These are phyloP conservation scores for Colletotrichum sp. DNA, from an alignment of 2,329 filamentous ascomycete species.

Conservation along the genomic window DNA sequence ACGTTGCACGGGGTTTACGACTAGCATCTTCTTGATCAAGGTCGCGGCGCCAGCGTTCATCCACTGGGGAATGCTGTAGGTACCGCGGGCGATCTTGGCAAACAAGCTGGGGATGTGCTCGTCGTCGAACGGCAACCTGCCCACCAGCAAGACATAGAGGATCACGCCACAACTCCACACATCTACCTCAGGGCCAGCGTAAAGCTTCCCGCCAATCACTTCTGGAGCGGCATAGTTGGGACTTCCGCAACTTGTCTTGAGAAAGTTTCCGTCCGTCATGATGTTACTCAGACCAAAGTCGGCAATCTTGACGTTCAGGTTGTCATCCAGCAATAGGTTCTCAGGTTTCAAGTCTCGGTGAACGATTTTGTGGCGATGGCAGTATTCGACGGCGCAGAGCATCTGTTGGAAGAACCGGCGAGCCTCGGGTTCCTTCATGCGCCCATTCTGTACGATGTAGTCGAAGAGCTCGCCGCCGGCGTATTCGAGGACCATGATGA, in stretches of 20 bases:
- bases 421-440: slow-evolving; percentile 90
- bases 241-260: slow-evolving; percentile 97
- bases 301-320: slow-evolving; percentile 98
- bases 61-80: slow-evolving; percentile 91
- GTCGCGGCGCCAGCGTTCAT: slow-evolving; percentile 83
- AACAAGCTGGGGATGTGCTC: slow-evolving; percentile 98
- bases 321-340: slow-evolving; percentile 92
- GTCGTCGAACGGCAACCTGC: slow-evolving; percentile 92
- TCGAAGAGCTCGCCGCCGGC: slow-evolving; percentile 97
- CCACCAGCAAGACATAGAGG: slow-evolving; percentile 81
- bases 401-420: slow-evolving; percentile 99
- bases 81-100: slow-evolving; percentile 95
- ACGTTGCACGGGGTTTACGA: slow-evolving; percentile 92
- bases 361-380: slow-evolving; percentile 97
- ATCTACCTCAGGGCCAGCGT: slow-evolving; percentile 96
- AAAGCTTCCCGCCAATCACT: slow-evolving; percentile 96
- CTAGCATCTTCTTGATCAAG: slow-evolving; percentile 91
- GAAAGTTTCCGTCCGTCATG: slow-evolving; percentile 99
- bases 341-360: slow-evolving; percentile 97
- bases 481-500: slow-evolving; percentile 99
- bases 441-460: slow-evolving; percentile 94
- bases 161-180: slow-evolving; percentile 98
- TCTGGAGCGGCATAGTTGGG: slow-evolving; percentile 98
- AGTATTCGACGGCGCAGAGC: slow-evolving; percentile 98
- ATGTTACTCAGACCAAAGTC: slow-evolving; percentile 99